Conservation (phyloP, 805 yeast species). For the Millerago galiae region DNA sequence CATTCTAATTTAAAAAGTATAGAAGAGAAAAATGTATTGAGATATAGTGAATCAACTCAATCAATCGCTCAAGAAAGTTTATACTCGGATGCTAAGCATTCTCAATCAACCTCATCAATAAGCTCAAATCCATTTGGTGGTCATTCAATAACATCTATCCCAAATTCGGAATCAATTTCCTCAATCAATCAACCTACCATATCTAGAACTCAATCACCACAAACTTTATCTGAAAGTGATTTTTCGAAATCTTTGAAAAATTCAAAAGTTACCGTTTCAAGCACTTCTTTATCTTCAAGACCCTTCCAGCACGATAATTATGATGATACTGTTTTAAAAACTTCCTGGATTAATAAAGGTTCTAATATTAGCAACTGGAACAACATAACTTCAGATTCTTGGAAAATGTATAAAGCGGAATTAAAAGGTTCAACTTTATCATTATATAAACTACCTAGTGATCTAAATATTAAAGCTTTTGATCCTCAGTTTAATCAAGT, state of each 20-base stretch:
- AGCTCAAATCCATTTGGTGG: background rate
- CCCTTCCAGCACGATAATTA: constrained; percentile 28
- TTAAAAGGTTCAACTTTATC: constrained; percentile 61
- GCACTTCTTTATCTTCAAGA: constrained; percentile 9
- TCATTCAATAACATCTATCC: background rate
- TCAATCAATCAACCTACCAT: constrained; percentile 3
- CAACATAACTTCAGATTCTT: constrained; percentile 18
- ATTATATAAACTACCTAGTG: constrained; percentile 53
- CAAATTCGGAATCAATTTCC: constrained; percentile 3
- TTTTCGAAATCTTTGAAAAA: background rate
- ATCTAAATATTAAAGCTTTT: constrained; percentile 36
- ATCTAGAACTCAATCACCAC: constrained; percentile 4
- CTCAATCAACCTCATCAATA: constrained; percentile 2
- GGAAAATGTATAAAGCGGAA: constrained; percentile 54
- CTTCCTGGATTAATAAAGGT: constrained; percentile 56
- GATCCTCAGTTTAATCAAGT: constrained; percentile 23
- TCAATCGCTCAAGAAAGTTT: background rate
- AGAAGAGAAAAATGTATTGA: constrained; percentile 1
- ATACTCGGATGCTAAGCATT: background rate
- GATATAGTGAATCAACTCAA: background rate
- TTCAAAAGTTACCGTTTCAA: background rate
- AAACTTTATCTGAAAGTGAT: constrained; percentile 4
- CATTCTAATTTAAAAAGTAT: constrained; percentile 1
- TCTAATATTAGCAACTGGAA: constrained; percentile 24
- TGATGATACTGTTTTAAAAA: constrained; percentile 36